A percentile compares a stretch with the other conserved stretches of the same genome.
These are phyloP conservation scores for Lasiodiplodia hormozganensis DNA, from an alignment of 2,329 filamentous ascomycete genomes.

Conservation along the genomic window DNA sequence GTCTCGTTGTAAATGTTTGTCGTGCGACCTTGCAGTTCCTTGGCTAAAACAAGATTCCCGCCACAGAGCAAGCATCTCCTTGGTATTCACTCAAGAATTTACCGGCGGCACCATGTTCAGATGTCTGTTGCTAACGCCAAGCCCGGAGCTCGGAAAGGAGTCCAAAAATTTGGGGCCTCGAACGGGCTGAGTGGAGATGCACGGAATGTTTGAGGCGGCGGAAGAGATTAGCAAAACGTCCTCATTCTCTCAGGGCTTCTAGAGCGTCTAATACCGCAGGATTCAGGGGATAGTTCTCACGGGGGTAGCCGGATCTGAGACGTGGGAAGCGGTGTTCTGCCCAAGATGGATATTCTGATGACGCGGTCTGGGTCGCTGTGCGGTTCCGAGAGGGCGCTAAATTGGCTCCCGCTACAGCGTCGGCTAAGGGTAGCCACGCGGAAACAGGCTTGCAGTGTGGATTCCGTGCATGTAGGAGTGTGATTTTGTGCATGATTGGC, in stretches of 20 bases:
- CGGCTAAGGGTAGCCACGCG: neutral
- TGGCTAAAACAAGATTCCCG: neutral
- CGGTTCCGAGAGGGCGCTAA: neutral
- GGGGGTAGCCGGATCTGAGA: constrained; percentile 11
- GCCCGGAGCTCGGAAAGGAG: neutral
- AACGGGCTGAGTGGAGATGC: neutral
- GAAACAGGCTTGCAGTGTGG: neutral
- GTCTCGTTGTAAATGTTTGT: neutral
- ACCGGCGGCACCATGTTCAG: neutral
- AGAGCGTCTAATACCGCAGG: neutral
- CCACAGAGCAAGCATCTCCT: too few species aligned
- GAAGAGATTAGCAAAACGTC: neutral
- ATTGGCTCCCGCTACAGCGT: neutral
- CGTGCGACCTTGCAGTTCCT: neutral
- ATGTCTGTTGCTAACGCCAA: neutral
- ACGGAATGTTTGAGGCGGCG: neutral
- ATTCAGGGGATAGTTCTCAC: neutral
- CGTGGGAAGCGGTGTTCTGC: neutral
- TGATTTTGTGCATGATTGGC: neutral
- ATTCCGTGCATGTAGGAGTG: neutral
- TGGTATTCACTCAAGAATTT: neutral
- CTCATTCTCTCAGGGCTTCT: neutral
- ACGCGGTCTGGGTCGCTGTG: neutral
- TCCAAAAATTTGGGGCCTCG: neutral
- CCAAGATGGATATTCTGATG: neutral